These are phyloP conservation scores for Sugiyamaella qingdaonensis DNA, from an alignment of 805 yeast species.

Conservation along the genomic window DNA sequence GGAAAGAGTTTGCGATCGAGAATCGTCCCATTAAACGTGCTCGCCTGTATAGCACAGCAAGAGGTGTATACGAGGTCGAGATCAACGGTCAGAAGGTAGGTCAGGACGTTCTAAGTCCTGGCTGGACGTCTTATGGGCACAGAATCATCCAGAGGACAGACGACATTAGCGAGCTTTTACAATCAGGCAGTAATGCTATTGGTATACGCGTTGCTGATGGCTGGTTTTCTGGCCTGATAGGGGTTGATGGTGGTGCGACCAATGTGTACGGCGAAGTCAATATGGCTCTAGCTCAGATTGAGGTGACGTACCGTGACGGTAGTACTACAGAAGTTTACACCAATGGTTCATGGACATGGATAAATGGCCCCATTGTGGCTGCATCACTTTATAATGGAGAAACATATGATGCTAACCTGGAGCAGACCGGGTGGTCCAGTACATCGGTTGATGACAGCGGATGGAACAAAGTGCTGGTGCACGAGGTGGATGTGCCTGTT, in stretches of 20 bases:
- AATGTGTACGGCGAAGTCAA: conserved; percentile 24
- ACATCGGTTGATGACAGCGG: background rate
- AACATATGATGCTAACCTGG: conserved; percentile 25
- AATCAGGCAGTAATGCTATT: conserved; percentile 12
- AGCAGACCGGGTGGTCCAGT: conserved; percentile 21
- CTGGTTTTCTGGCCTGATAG: conserved; percentile 28
- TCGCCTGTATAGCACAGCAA: conserved; percentile 25
- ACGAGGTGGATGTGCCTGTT: background rate
- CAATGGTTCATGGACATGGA: conserved; percentile 22
- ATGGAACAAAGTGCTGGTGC: background rate
- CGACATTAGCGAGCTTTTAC: conserved; percentile 22
- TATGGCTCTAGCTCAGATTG: conserved; percentile 22
- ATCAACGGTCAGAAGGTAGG: conserved; percentile 25
- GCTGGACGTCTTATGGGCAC: conserved; percentile 28
- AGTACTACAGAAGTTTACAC: conserved; percentile 17
- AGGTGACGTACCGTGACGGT: conserved; percentile 21
- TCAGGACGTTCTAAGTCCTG: conserved; percentile 26
- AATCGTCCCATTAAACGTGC: background rate
- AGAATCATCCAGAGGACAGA: conserved; percentile 24
- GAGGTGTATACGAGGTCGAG: conserved; percentile 27
- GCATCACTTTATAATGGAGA: conserved; percentile 29
- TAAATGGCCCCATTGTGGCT: conserved; percentile 22
- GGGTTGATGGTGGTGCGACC: conserved; percentile 26
- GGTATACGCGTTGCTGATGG: conserved; percentile 28
- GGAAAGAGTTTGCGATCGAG: conserved; percentile 1